A percentile compares a stretch with the other conserved stretches of the same genome.
Evolutionary conservation across 1,284 basidiomycete species (phyloP).

Genomic region (Tilletia setariae): DNA sequence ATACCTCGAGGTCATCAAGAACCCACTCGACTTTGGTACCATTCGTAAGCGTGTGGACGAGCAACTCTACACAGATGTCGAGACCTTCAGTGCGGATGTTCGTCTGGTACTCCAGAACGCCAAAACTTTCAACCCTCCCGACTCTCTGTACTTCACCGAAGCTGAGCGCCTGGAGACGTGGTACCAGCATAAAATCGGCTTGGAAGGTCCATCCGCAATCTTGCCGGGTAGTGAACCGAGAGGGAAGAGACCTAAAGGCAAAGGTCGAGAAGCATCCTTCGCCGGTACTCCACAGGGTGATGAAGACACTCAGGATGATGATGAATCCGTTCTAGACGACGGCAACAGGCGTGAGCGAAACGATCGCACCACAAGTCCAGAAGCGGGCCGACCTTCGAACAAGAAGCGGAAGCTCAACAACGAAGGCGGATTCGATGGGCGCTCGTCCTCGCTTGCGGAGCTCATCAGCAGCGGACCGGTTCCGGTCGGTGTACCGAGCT

Average conservation of each 20-base stretch:
- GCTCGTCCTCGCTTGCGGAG: not conserved
- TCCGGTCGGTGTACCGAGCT: not conserved
- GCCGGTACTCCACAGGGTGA: not conserved
- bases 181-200: slow-evolving; percentile 22
- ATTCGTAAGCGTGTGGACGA: slow-evolving; percentile 59
- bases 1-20: slow-evolving; percentile 66
- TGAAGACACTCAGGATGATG: not conserved
- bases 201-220: slow-evolving; percentile 7
- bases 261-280: not conserved
- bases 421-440: not conserved
- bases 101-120: slow-evolving; percentile 46
- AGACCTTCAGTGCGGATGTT: slow-evolving; percentile 42
- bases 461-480: not conserved
- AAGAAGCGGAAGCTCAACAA: slow-evolving; percentile 9
- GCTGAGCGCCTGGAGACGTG: slow-evolving; percentile 43
- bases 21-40: slow-evolving; percentile 78
- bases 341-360: not conserved
- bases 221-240: not conserved
- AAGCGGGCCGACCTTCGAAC: not conserved
- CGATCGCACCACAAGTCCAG: slow-evolving; percentile 3
- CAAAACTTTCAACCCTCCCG: slow-evolving; percentile 47
- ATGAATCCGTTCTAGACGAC: not conserved
- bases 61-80: slow-evolving; percentile 35
- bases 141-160: slow-evolving; percentile 45
- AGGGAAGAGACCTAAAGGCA: not conserved